These are phyloP conservation scores for Ophiosphaerella narmari DNA, from an alignment of 2,329 filamentous ascomycete genomes.

Conservation along the genomic window DNA sequence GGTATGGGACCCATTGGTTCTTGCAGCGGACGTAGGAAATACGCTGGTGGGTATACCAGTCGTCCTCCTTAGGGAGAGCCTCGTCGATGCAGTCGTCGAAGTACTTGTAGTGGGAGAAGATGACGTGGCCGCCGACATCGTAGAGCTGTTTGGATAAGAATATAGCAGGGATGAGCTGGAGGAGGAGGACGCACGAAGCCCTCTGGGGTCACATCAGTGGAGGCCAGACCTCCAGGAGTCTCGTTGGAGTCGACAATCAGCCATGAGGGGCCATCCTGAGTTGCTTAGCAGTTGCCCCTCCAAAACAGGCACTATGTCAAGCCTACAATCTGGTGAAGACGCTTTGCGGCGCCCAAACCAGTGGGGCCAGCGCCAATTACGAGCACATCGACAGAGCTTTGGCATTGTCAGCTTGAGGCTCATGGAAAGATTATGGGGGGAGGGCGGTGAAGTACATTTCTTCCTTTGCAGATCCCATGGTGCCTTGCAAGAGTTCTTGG, in stretches of 20 bases:
- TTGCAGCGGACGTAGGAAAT: conserved; percentile 99
- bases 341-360: conserved; percentile 96
- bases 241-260: conserved; percentile 91
- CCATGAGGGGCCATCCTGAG: conserved; percentile 89
- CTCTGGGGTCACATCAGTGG: conserved; percentile 92
- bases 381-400: conserved; percentile 91
- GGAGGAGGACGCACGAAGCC: conserved; percentile 78
- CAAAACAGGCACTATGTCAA: background rate
- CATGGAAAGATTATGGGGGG: conserved; percentile 17
- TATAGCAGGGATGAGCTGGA: conserved; percentile 8
- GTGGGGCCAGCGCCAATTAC: conserved; percentile 98
- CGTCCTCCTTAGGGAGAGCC: conserved; percentile 87
- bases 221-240: conserved; percentile 91
- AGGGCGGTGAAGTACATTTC: conserved; percentile 46
- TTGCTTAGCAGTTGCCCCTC: conserved; percentile 30
- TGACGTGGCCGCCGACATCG: conserved; percentile 97
- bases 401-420: conserved; percentile 24
- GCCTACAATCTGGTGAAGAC: conserved; percentile 91
- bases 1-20: conserved; percentile 95
- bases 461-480: conserved; percentile 47
- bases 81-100: conserved; percentile 99
- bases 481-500: conserved; percentile 47
- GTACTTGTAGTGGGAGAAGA: conserved; percentile 99
- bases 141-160: conserved; percentile 67
- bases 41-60: conserved; percentile 98